phyloP scores from a whole-genome alignment of 164 flowering plant genomes.

The Hamamelis virginiana region DNA sequence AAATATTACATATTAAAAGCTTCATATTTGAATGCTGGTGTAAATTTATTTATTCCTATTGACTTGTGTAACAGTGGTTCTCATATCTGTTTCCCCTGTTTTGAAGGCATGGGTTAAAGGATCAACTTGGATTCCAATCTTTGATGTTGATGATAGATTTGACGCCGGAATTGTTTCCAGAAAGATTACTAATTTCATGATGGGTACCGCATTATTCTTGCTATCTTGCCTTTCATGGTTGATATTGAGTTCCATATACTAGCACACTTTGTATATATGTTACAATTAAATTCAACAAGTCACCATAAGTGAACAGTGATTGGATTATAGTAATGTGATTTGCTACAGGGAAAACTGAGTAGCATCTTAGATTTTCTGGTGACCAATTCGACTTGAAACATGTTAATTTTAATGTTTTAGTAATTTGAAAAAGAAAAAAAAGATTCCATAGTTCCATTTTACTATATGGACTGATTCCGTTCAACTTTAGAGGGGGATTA shows the following conservation, averaged over 20 bases:
- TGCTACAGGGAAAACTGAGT: neutral
- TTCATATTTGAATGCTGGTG: too few relatives aligned
- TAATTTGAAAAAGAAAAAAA: too few relatives aligned
- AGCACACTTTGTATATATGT: neutral
- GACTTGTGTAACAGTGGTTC: too few relatives aligned
- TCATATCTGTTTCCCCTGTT: slow-evolving; percentile 10
- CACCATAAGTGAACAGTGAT: neutral
- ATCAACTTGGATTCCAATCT: slow-evolving; percentile 90
- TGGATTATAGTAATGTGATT: neutral
- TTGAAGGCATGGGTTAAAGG: slow-evolving; percentile 94
- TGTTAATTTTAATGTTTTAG: neutral
- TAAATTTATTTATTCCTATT: too few relatives aligned
- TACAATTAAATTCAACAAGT: neutral
- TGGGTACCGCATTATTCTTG: slow-evolving; percentile 57
- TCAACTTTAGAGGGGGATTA: neutral
- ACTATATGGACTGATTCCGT: neutral
- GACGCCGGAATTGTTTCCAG: slow-evolving; percentile 66
- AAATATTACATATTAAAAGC: too few relatives aligned
- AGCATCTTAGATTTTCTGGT: neutral
- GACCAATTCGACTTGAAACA: neutral
- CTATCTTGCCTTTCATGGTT: slow-evolving; percentile 11
- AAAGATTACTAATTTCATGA: slow-evolving; percentile 68
- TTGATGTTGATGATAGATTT: slow-evolving; percentile 62
- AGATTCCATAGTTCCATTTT: neutral
- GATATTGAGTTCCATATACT: neutral